A percentile compares a stretch with the other conserved stretches of the same genome.
Conservation (phyloP, 2,329 filamentous ascomycete genomes). For the Hypomyces perniciosus region DNA sequence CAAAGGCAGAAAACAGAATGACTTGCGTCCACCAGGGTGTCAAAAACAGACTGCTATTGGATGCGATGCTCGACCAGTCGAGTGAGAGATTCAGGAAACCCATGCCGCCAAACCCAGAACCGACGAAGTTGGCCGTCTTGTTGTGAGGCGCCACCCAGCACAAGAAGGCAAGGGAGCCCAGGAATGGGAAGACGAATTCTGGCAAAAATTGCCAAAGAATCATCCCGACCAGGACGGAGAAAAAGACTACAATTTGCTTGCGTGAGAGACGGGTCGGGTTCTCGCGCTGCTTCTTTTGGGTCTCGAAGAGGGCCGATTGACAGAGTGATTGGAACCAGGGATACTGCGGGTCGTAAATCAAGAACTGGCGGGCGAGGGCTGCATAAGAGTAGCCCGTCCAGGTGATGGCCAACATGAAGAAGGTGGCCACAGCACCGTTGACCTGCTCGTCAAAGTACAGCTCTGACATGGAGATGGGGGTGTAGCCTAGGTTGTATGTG, state of each 20-base stretch:
- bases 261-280: conserved; percentile 42
- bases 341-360: conserved; percentile 50
- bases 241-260: conserved; percentile 53
- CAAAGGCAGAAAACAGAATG: conserved; percentile 49
- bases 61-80: conserved; percentile 57
- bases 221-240: conserved; percentile 44
- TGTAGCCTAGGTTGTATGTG: conserved; percentile 45
- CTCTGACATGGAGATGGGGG: conserved; percentile 48
- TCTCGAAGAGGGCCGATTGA: conserved; percentile 55
- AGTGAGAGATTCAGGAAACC: conserved; percentile 54
- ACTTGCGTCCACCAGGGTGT: conserved; percentile 56
- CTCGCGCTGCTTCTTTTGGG: conserved; percentile 46
- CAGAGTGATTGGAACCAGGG: conserved; percentile 39
- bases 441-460: conserved; percentile 50
- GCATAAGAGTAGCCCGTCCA: conserved; percentile 55
- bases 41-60: conserved; percentile 44
- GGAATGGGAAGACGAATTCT: conserved; percentile 54
- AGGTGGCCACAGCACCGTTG: conserved; percentile 47
- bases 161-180: conserved; percentile 54
- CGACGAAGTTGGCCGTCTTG: conserved; percentile 52
- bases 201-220: conserved; percentile 58
- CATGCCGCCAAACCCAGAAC: conserved; percentile 56
- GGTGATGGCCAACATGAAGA: conserved; percentile 54
- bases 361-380: conserved; percentile 49
- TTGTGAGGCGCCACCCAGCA: conserved; percentile 59